Base-by-base conservation (phyloP, 257 asterid species). In the Solanum boliviense region DNA sequence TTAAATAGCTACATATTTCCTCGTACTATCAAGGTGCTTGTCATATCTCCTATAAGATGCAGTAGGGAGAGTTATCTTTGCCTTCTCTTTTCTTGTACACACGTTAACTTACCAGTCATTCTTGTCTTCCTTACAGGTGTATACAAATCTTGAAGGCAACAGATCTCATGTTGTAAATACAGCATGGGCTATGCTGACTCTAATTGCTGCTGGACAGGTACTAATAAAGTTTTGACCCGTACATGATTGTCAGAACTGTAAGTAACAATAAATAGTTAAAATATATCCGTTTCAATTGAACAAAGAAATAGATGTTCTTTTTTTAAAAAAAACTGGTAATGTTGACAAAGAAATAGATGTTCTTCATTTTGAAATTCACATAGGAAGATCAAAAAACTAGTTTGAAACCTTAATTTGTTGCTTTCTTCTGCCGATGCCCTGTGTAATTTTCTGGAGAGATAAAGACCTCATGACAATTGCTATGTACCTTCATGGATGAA, bases 181-280 rank as follows among this genome's bases (percentile, higher is more conserved):
- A 23, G 94, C 93, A 85, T 97, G 99, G 99, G 98, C 98, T 87
- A 81, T 95, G 94, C 90, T 97, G 90, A 38, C 98, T 91, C 98
- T 97, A 71, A 94, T 97, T 88, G 95, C 86, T 87, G 98, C 99
- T 85, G 99, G 98, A 35, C 99, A 95, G 99, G 99, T 96, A 89
- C 48, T 76, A 25, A 13, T 44, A 31, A 62, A 56, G 86, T 84
- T 15, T 11, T 58, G 83, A 6, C 29, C 58, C 41, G 31, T 46
- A 82, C 70, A 82, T 48, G 70, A 82, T 82, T 29, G 70, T 82
- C 41, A 48, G 70, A 82, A 48, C 68, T 29, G 62, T 18, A 82
- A 46, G 41, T 18, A 82, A 82, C 68, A 46, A 9, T 41, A 21
- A 79, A 79, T 5, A 44, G 84, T 81, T 46, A 48, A 48, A 44